Percentiles rank a stretch among this genome's conserved stretches.
Evolutionary conservation across 1,139 yeast genomes (phyloP).

Genomic region (Suhomyces atakaporum): DNA sequence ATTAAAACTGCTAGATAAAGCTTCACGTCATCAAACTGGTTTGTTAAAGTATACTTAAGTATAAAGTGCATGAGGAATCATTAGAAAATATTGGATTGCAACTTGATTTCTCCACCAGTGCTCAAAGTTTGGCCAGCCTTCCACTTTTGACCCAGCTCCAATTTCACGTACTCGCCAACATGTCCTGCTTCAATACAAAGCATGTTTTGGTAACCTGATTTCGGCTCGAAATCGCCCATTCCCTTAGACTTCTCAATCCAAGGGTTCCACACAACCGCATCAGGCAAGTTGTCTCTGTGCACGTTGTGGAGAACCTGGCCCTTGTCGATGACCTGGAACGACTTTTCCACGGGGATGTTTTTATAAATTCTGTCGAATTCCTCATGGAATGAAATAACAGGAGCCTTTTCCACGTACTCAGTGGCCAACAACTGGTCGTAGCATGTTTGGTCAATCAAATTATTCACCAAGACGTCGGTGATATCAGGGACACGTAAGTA

Average conservation of each 20-base stretch:
- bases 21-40: too few relatives aligned
- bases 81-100: slow-evolving; percentile 44
- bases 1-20: too few relatives aligned
- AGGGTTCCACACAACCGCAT: slow-evolving; percentile 97
- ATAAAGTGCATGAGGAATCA: too few relatives aligned
- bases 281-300: slow-evolving; percentile 68
- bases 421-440: slow-evolving; percentile 72
- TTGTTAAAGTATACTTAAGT: too few relatives aligned
- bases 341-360: slow-evolving; percentile 54
- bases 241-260: slow-evolving; percentile 80
- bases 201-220: slow-evolving; percentile 80
- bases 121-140: slow-evolving; percentile 39
- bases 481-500: slow-evolving; percentile 76
- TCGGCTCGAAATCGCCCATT: slow-evolving; percentile 88
- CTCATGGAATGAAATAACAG: slow-evolving; percentile 69
- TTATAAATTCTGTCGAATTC: slow-evolving; percentile 87
- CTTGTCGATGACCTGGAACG: slow-evolving; percentile 63
- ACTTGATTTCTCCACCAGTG: slow-evolving; percentile 47
- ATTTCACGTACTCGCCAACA: slow-evolving; percentile 64
- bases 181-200: slow-evolving; percentile 93
- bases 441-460: slow-evolving; percentile 69
- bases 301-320: slow-evolving; percentile 72
- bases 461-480: slow-evolving; percentile 72
- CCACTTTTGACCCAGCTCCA: slow-evolving; percentile 75
- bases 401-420: slow-evolving; percentile 67